These are phyloP conservation scores for Trypanosoma theileri DNA, from an alignment of 208 protist species.

Conservation along the genomic window DNA sequence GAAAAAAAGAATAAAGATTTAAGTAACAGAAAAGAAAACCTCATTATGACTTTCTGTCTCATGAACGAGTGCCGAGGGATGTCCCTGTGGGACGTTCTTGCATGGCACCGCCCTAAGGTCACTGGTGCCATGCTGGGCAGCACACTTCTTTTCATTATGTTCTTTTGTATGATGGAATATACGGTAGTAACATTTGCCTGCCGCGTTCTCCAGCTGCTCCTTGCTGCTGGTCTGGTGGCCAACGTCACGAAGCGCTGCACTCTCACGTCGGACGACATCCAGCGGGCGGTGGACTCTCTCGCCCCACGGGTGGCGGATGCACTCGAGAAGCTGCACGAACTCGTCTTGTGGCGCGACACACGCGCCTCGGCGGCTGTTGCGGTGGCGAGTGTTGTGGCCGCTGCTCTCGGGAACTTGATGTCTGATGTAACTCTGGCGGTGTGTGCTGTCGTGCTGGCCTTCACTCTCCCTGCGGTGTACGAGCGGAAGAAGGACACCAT, in stretches of 20 bases:
- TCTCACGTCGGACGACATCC: conserved; percentile 50
- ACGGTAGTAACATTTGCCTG: conserved; percentile 73
- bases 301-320: conserved; percentile 32
- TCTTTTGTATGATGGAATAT: conserved; percentile 73
- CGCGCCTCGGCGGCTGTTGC: conserved; percentile 48
- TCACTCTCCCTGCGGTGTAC: conserved; percentile 64
- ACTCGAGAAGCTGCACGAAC: conserved; percentile 27
- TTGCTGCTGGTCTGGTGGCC: conserved; percentile 38
- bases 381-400: conserved; percentile 39
- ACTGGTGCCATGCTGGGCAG: conserved; percentile 41
- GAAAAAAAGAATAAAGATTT: no score
- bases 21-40: conserved; percentile 5
- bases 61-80: conserved; percentile 44
- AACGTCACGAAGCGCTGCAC: conserved; percentile 33
- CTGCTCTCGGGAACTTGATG: conserved; percentile 73
- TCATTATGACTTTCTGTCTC: conserved; percentile 13
- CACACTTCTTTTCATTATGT: conserved; percentile 45
- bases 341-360: conserved; percentile 72
- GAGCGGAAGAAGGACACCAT: conserved; percentile 73
- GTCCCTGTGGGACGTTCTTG: conserved; percentile 51
- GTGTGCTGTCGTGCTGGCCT: conserved; percentile 34
- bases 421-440: conserved; percentile 52
- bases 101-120: conserved; percentile 67
- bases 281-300: conserved; percentile 41
- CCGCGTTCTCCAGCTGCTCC: conserved; percentile 44